phyloP scores from a whole-genome alignment of 768 basidiomycete genomes.

The Crepidotus variabilis region DNA sequence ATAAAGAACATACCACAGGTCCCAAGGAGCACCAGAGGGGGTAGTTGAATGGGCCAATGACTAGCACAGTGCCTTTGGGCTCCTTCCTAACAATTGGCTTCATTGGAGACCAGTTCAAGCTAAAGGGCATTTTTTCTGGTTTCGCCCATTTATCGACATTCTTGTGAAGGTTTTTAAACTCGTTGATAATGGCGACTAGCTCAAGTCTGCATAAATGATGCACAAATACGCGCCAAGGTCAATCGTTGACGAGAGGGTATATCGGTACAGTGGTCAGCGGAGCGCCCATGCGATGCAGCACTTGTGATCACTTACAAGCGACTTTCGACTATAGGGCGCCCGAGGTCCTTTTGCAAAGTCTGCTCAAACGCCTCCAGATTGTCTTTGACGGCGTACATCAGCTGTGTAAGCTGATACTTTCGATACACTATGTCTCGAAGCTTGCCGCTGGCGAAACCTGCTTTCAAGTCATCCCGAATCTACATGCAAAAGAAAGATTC shows the following conservation, averaged over 20 bases:
- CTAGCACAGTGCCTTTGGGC: slow-evolving; percentile 70
- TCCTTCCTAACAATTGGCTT: slow-evolving; percentile 67
- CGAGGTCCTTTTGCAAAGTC: slow-evolving; percentile 59
- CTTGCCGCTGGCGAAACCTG: slow-evolving; percentile 64
- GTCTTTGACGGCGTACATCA: slow-evolving; percentile 73
- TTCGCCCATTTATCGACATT: slow-evolving; percentile 75
- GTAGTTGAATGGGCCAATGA: slow-evolving; percentile 76
- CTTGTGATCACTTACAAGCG: slow-evolving; percentile 31
- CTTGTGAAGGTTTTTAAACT: slow-evolving; percentile 48
- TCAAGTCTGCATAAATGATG: slow-evolving; percentile 69
- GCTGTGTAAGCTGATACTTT: slow-evolving; percentile 72
- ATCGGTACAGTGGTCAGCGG: too few species aligned
- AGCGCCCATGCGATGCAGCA: too few species aligned
- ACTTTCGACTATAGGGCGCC: slow-evolving; percentile 57
- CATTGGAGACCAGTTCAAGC: slow-evolving; percentile 53
- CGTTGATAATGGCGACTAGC: slow-evolving; percentile 47
- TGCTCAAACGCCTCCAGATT: slow-evolving; percentile 58
- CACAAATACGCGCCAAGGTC: background rate
- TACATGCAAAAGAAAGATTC: slow-evolving; percentile 17
- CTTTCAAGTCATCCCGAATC: slow-evolving; percentile 53
- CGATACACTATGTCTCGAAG: slow-evolving; percentile 63
- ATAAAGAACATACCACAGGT: slow-evolving; percentile 46
- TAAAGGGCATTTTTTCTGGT: slow-evolving; percentile 53
- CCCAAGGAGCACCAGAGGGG: slow-evolving; percentile 57
- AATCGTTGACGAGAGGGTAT: too few species aligned